Percentiles rank a stretch among this genome's conserved stretches.
These are phyloP conservation scores for Mucor circinelloides DNA, from an alignment of 371 early-diverging fungal genomes.

Conservation along the genomic window DNA sequence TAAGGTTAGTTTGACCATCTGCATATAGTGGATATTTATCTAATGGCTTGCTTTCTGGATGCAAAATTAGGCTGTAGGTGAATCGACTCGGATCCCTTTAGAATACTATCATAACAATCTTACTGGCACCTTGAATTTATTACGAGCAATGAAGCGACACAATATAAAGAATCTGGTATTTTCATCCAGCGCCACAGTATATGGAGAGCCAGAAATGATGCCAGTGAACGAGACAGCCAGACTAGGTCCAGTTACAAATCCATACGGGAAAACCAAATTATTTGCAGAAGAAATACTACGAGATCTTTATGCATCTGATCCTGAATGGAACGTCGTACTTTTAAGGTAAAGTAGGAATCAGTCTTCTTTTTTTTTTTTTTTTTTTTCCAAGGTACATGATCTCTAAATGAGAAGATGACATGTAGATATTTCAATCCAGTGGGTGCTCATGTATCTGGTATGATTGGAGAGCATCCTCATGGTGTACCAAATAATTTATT, in stretches of 20 bases:
- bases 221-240: slow-evolving; percentile 67
- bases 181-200: slow-evolving; percentile 86
- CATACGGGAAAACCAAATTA: slow-evolving; percentile 88
- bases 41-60: neutral
- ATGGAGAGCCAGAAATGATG: slow-evolving; percentile 62
- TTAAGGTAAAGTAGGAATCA: slow-evolving; percentile 46
- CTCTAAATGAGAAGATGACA: neutral
- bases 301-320: slow-evolving; percentile 65
- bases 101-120: slow-evolving; percentile 89
- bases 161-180: slow-evolving; percentile 79
- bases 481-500: slow-evolving; percentile 89
- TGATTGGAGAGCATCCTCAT: slow-evolving; percentile 87
- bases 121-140: slow-evolving; percentile 74
- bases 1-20: slow-evolving; percentile 46
- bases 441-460: slow-evolving; percentile 84
- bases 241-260: slow-evolving; percentile 72
- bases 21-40: neutral
- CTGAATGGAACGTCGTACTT: slow-evolving; percentile 67
- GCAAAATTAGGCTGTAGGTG: slow-evolving; percentile 72
- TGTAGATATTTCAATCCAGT: slow-evolving; percentile 90
- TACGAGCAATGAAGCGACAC: slow-evolving; percentile 67
- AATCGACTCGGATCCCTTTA: slow-evolving; percentile 82
- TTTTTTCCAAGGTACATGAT: neutral
- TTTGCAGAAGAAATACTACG: slow-evolving; percentile 80
- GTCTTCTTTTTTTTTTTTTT: too few relatives aligned